Conservation (phyloP, 2,329 filamentous ascomycete species). For the Diaporthe longicolla region DNA sequence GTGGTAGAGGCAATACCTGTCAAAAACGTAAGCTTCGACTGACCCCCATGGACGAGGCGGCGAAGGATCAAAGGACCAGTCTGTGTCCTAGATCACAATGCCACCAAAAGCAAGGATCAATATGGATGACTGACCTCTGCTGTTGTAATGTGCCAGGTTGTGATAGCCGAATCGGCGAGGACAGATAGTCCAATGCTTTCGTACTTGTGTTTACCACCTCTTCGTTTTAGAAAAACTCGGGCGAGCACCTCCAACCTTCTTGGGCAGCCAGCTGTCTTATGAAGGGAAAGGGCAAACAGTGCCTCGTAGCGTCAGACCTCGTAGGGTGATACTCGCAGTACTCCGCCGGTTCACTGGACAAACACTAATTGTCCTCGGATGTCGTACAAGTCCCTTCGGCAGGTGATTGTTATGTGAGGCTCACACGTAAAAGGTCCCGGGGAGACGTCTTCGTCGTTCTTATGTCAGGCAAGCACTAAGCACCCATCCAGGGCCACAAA, state of each 20-base stretch:
- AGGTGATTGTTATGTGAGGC: slow-evolving; percentile 21
- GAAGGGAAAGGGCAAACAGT: slow-evolving; percentile 39
- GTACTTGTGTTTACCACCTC: slow-evolving; percentile 10
- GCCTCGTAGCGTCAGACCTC: slow-evolving; percentile 21
- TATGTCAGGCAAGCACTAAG: slow-evolving; percentile 35
- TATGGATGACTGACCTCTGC: slow-evolving; percentile 25
- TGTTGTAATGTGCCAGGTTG: neutral
- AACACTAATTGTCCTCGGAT: slow-evolving; percentile 29
- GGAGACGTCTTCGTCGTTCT: neutral
- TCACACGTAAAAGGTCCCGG: neutral
- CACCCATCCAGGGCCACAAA: slow-evolving; percentile 38
- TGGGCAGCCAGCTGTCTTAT: slow-evolving; percentile 43
- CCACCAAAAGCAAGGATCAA: neutral
- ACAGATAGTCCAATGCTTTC: slow-evolving; percentile 7
- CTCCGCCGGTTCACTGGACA: slow-evolving; percentile 25
- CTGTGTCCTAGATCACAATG: neutral
- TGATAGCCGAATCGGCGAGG: neutral
- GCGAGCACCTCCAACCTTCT: slow-evolving; percentile 22
- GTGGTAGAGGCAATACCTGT: slow-evolving; percentile 22
- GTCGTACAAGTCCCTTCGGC: slow-evolving; percentile 38
- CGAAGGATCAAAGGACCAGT: neutral
- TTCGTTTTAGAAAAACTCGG: neutral
- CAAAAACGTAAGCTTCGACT: slow-evolving; percentile 14
- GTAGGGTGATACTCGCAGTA: slow-evolving; percentile 1
- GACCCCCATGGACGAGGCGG: neutral